phyloP scores from a whole-genome alignment of 352 stramenopile genomes.

The Pythium coloratum region DNA sequence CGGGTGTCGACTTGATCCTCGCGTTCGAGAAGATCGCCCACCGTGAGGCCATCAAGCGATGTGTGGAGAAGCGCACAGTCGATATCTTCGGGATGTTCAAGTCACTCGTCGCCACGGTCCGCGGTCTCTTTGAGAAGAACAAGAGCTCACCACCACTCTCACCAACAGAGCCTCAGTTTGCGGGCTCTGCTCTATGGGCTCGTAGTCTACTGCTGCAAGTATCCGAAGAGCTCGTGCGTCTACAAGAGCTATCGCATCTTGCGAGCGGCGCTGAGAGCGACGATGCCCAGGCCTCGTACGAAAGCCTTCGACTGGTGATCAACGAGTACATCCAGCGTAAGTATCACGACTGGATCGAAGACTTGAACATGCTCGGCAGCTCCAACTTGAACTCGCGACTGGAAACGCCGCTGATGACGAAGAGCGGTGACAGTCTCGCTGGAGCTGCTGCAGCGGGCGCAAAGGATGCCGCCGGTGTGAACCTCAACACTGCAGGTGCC shows the following conservation, averaged over 20 bases:
- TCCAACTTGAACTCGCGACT: conserved; percentile 78
- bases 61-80: conserved; percentile 92
- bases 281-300: conserved; percentile 72
- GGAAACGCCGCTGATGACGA: conserved; percentile 88
- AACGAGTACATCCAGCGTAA: conserved; percentile 91
- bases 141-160: conserved; percentile 81
- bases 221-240: conserved; percentile 70
- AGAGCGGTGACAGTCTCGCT: conserved; percentile 43
- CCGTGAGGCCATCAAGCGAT: conserved; percentile 91
- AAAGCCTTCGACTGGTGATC: conserved; percentile 77
- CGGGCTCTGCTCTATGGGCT: conserved; percentile 92
- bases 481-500: conserved; percentile 32
- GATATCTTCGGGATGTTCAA: conserved; percentile 94
- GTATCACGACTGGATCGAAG: conserved; percentile 90
- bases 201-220: conserved; percentile 80
- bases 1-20: conserved; percentile 90
- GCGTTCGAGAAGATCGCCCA: conserved; percentile 93
- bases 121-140: conserved; percentile 93
- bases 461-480: conserved; percentile 20
- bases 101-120: conserved; percentile 65
- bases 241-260: conserved; percentile 70
- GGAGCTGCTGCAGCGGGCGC: conserved; percentile 12
- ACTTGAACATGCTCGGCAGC: conserved; percentile 77
- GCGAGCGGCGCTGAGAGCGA: conserved; percentile 77
- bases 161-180: conserved; percentile 91